phyloP scores from a whole-genome alignment of 495 filamentous ascomycete species.

The Jackrogersella minutella region DNA sequence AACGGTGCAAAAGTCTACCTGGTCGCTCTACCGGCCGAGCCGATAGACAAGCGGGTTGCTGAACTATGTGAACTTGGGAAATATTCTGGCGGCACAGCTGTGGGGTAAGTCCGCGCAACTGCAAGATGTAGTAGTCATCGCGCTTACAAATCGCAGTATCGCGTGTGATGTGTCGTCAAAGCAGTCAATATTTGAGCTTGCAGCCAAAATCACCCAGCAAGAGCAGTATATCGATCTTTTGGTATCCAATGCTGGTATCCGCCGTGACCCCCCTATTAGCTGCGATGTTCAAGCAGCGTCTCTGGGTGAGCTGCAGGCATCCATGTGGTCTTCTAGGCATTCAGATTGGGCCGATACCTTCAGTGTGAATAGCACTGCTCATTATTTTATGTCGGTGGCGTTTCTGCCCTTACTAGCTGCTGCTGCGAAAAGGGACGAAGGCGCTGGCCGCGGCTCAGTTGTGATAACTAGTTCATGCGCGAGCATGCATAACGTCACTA shows the following conservation, averaged over 20 bases:
- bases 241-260: neutral
- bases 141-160: constrained; percentile 37
- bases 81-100: constrained; percentile 45
- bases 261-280: neutral
- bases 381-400: constrained; percentile 55
- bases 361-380: constrained; percentile 53
- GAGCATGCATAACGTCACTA: constrained; percentile 58
- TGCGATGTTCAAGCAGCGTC: constrained; percentile 53
- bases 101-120: constrained; percentile 40
- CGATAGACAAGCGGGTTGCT: constrained; percentile 44
- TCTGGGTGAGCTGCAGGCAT: constrained; percentile 49
- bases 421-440: constrained; percentile 45
- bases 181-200: constrained; percentile 44
- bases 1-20: constrained; percentile 58
- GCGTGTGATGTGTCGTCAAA: constrained; percentile 53
- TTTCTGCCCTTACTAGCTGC: constrained; percentile 51
- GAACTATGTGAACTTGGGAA: constrained; percentile 47
- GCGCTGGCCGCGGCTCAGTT: constrained; percentile 52
- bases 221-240: constrained; percentile 27
- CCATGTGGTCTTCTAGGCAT: constrained; percentile 53
- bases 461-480: constrained; percentile 56
- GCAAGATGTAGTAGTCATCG: neutral
- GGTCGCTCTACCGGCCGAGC: constrained; percentile 47
- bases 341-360: constrained; percentile 54
- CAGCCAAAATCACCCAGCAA: constrained; percentile 30